Evolutionary conservation across 768 basidiomycete species (phyloP), one percentile per base, ranked within the genome.

Genomic region (Lepiota subincarnata): DNA sequence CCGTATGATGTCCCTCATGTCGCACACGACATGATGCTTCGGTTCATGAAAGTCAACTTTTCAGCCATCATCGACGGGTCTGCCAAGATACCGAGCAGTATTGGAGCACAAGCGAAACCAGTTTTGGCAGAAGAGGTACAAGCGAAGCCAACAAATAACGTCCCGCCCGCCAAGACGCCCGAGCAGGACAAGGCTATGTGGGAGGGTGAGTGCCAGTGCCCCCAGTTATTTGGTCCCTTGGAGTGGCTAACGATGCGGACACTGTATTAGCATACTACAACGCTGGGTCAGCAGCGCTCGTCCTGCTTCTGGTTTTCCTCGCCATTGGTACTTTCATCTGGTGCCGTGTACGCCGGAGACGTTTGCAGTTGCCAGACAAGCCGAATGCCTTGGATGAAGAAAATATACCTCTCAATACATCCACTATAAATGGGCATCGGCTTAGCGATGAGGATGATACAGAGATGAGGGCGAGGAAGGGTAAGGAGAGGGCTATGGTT

Each of bases 21-120:
- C 16, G 77, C 95, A 3, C 93, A 98, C 67, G 97, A 99, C 68
- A 98, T 98, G 97, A 96, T 99, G 60, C 82, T 97, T 37, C 90
- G 97, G 12, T 99, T 99, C 74, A 92, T 98, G 86, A 87, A 83
- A 47, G 83, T 94, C 55, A 87, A 98, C 72, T 90, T 96, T 61
- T 80, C 86, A 20, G 78, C 83, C 1, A 79, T 98, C 53, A 74
- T 85, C 1, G 92, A 89, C 19, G 86, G 89, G 28, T 85, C 91
- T 0, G 92, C 92, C 2, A 76, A 71, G 48, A 87, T 95, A 53
- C 86, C 92, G 12, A 92, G 88, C 55, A 82, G 80, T 36, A 76
- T 99, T 22, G 97, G 95, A 11, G 75, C 76, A 6, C 73, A 81
- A 31, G 70, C 70, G n/a, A 89, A 93, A 62, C 86, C 89, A 2